Evolutionary conservation across 495 filamentous ascomycete genomes (phyloP), one percentile per base, ranked within the genome.

Genomic region (Trichoderma virens): DNA sequence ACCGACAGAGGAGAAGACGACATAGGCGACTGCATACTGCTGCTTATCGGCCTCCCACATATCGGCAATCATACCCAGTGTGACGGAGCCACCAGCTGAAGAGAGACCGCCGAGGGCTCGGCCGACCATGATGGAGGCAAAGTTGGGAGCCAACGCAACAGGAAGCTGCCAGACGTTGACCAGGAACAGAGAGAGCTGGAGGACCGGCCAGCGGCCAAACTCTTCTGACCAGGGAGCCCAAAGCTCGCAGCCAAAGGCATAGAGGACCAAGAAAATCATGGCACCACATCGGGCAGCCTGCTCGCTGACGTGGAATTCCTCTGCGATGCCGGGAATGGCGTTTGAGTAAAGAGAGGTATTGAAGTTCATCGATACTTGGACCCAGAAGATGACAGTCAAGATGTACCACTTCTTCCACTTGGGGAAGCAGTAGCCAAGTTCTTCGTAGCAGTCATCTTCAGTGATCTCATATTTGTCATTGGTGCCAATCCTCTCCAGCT

Each of bases 301-400:
- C 35, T 77, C 75, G 67, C 83, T 86, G 64, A 92, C 84, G 18
- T 76, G 59, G 71, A 89, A 92, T 41, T 88, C 73, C 51, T 84
- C 73, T 1, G 83, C 77, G 64, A 93, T 82, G 6, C 83, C 83
- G 0, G 67, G 67, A 14, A 91, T 73, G 16, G 82, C 88, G 68
- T 89, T 89, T 41, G 85, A 79, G 73, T 90, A 92, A 13, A 90
- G 80, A 34, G 83, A 85, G 11, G 86, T 87, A 78, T 92, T 92
- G 79, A 92, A 89, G 78, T 93, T 93, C 89, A 93, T 93, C 5
- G 89, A 91, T 60, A 87, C 85, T 68, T 92, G 90, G 7, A 93
- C 87, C 45, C 82, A 70, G 76, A 91, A 91, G 71, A 93, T 88
- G 65, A 91, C 81, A 30, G 78, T 82, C 45, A 92, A 80, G 68